Percentiles rank a stretch among this genome's conserved stretches.
These are phyloP conservation scores for Paspalum vaginatum DNA, from an alignment of 176 grass and related monocot species.

Conservation along the genomic window DNA sequence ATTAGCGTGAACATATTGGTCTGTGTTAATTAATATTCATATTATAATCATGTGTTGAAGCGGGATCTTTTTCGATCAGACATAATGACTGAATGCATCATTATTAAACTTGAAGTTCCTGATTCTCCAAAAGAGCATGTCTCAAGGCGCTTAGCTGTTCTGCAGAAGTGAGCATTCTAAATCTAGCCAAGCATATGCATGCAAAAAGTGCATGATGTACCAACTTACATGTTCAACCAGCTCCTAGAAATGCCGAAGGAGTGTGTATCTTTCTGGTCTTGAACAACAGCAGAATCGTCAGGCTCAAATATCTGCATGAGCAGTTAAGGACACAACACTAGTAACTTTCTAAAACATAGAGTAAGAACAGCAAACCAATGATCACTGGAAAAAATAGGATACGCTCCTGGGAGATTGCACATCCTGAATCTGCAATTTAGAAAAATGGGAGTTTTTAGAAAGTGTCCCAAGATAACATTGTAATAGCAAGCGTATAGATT, in stretches of 20 bases:
- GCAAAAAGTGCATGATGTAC: conserved; percentile 12
- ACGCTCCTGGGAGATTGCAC: conserved; percentile 57
- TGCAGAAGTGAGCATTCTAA: neutral
- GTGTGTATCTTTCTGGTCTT: conserved; percentile 58
- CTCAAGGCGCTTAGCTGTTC: conserved; percentile 8
- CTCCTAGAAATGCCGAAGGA: conserved; percentile 62
- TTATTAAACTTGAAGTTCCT: conserved; percentile 8
- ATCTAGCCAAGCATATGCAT: neutral
- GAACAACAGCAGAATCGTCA: conserved; percentile 50
- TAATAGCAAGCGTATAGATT: conserved; percentile 34
- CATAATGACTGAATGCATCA: neutral
- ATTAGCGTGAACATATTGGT: neutral
- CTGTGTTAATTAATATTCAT: conserved; percentile 38
- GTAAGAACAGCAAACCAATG: neutral
- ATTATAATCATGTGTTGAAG: neutral
- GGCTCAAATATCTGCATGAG: conserved; percentile 68
- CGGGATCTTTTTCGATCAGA: conserved; percentile 25
- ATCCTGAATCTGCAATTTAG: conserved; percentile 67
- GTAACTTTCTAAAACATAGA: neutral
- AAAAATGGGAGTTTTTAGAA: conserved; percentile 12
- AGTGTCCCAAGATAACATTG: neutral
- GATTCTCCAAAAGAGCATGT: neutral
- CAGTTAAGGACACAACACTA: conserved; percentile 31
- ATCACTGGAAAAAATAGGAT: conserved; percentile 54
- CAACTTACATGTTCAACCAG: conserved; percentile 67